Conservation (phyloP, 805 yeast species). For the Huiozyma naganishii region DNA sequence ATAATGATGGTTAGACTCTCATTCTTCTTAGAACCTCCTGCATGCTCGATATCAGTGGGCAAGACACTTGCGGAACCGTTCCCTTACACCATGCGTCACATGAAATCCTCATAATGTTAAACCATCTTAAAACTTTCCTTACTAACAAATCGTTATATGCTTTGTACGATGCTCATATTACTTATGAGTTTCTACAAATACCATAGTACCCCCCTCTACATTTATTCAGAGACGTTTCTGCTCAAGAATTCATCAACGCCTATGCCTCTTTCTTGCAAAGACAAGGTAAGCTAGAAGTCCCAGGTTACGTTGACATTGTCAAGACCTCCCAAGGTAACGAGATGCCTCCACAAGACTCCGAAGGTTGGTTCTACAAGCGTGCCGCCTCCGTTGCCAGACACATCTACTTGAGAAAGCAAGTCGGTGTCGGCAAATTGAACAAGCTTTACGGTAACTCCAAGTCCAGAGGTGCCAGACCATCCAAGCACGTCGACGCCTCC, state of each 20-base stretch:
- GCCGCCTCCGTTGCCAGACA: constrained; percentile 99
- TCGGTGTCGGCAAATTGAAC: constrained; percentile 99
- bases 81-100: too few species aligned
- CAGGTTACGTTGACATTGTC: constrained; percentile 99
- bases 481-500: constrained; percentile 97
- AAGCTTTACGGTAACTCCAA: constrained; percentile 98
- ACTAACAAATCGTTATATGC: constrained; percentile 14
- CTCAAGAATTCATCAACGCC: constrained; percentile 99
- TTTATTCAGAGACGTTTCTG: constrained; percentile 96
- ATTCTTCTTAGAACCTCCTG: too few species aligned
- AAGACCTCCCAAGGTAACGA: constrained; percentile 98
- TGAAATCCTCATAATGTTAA: too few species aligned
- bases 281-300: constrained; percentile 99
- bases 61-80: too few species aligned
- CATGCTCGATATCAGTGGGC: too few species aligned
- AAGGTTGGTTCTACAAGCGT: constrained; percentile 99
- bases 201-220: too few species aligned
- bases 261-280: constrained; percentile 99
- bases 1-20: too few species aligned
- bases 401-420: constrained; percentile 98
- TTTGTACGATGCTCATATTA: too few species aligned
- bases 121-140: not conserved
- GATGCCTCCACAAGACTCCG: constrained; percentile 99
- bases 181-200: too few species aligned
- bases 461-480: constrained; percentile 98